Conservation (phyloP, 164 flowering plant species). For the Liriodendron chinense region DNA sequence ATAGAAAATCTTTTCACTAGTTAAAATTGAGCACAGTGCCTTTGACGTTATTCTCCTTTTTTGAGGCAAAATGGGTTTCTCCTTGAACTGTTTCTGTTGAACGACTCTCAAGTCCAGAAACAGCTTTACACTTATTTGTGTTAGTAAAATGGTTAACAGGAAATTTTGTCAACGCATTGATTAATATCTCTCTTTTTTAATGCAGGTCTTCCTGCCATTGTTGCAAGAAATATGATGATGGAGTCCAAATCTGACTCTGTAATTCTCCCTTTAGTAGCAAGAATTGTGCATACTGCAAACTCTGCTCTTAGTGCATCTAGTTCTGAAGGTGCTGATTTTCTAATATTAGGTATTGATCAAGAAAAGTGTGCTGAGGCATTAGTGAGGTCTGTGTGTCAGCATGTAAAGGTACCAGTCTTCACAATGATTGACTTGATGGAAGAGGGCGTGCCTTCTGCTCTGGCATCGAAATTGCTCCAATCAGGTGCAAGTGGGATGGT, state of each 20-base stretch:
- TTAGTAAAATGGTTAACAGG: background rate
- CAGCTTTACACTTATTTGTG: background rate
- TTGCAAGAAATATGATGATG: slow-evolving; percentile 84
- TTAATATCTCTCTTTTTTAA: background rate
- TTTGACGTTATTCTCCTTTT: background rate
- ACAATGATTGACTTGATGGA: slow-evolving; percentile 21
- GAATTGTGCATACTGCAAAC: slow-evolving; percentile 48
- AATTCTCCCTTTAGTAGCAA: slow-evolving; percentile 79
- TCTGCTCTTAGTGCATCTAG: slow-evolving; percentile 69
- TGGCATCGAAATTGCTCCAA: slow-evolving; percentile 37
- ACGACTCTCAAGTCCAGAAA: background rate
- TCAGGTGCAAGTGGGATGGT: slow-evolving; percentile 85
- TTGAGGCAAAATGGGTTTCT: background rate
- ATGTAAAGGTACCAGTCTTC: slow-evolving; percentile 79
- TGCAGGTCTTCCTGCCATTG: slow-evolving; percentile 86
- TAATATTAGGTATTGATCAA: slow-evolving; percentile 34
- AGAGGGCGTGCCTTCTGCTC: slow-evolving; percentile 14
- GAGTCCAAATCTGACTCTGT: slow-evolving; percentile 66
- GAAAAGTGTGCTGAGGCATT: slow-evolving; percentile 26
- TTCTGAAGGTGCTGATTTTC: slow-evolving; percentile 93
- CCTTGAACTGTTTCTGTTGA: background rate
- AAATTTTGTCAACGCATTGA: background rate
- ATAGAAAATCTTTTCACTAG: background rate
- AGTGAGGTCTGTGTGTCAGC: slow-evolving; percentile 28
- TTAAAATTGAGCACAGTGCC: background rate